Evolutionary conservation across 2,329 filamentous ascomycete genomes (phyloP).

Genomic region (Ceratocystis variospora): DNA sequence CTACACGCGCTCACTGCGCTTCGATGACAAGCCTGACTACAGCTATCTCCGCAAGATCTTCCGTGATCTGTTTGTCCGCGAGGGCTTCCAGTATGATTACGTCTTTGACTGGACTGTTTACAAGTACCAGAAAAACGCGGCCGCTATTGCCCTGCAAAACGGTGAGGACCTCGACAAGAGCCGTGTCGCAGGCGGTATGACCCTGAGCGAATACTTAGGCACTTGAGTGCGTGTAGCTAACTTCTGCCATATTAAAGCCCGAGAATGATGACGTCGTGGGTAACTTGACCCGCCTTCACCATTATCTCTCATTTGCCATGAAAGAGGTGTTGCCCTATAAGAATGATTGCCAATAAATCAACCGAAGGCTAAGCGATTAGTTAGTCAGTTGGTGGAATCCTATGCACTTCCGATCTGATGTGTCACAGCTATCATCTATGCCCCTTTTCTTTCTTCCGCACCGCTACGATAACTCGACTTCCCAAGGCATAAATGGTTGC

Average conservation of each 20-base stretch:
- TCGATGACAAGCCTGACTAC: constrained; percentile 99
- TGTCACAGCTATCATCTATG: background rate
- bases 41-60: constrained; percentile 99
- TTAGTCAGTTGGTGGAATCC: background rate
- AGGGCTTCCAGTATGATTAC: constrained; percentile 99
- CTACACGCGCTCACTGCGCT: constrained; percentile 95
- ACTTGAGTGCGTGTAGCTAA: constrained; percentile 26
- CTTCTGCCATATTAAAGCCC: background rate
- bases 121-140: constrained; percentile 99
- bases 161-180: constrained; percentile 64
- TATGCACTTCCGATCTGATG: background rate
- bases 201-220: constrained; percentile 35
- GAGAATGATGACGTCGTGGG: background rate
- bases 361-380: background rate
- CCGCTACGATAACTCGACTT: background rate
- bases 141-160: constrained; percentile 75
- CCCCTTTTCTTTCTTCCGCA: too few relatives aligned
- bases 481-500: background rate
- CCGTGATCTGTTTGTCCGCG: constrained; percentile 95
- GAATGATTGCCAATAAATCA: background rate
- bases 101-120: constrained; percentile 99
- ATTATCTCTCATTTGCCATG: background rate
- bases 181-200: constrained; percentile 52
- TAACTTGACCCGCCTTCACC: background rate
- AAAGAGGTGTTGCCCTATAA: background rate